These are phyloP conservation scores for Phytophthora hibernalis DNA, from an alignment of 352 stramenopile genomes.

Conservation along the genomic window DNA sequence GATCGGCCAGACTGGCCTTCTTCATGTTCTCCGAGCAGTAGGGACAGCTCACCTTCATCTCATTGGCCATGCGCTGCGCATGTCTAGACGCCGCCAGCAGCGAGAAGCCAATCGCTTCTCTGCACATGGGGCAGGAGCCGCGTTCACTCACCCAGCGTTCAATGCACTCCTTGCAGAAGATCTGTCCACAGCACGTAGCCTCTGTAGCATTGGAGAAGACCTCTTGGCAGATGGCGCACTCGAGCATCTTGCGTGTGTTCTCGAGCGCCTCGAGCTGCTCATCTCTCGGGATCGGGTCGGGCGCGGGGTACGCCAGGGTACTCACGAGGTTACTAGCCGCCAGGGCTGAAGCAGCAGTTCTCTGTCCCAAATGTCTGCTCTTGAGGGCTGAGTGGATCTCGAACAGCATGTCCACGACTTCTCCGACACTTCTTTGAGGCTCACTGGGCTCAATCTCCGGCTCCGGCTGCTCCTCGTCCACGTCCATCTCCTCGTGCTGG, in stretches of 20 bases:
- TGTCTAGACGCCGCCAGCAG: slow-evolving; percentile 71
- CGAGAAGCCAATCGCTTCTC: slow-evolving; percentile 75
- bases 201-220: slow-evolving; percentile 80
- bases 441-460: slow-evolving; percentile 38
- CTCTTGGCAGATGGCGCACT: slow-evolving; percentile 88
- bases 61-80: slow-evolving; percentile 86
- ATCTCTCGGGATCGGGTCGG: slow-evolving; percentile 68
- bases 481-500: slow-evolving; percentile 40
- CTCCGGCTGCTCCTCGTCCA: slow-evolving; percentile 40
- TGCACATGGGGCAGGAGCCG: slow-evolving; percentile 84
- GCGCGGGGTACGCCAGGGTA: slow-evolving; percentile 61
- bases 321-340: slow-evolving; percentile 83
- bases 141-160: slow-evolving; percentile 86
- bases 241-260: slow-evolving; percentile 88
- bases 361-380: slow-evolving; percentile 74
- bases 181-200: slow-evolving; percentile 83
- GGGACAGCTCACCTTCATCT: slow-evolving; percentile 79
- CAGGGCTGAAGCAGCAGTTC: slow-evolving; percentile 76
- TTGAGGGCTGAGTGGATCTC: slow-evolving; percentile 88
- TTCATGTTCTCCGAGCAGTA: slow-evolving; percentile 79
- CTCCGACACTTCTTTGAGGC: slow-evolving; percentile 50
- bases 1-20: slow-evolving; percentile 70
- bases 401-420: slow-evolving; percentile 88
- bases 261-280: slow-evolving; percentile 81
- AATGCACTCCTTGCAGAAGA: slow-evolving; percentile 85